These are phyloP conservation scores for Mycena epipterygia DNA, from an alignment of 768 basidiomycete genomes.

Conservation along the genomic window DNA sequence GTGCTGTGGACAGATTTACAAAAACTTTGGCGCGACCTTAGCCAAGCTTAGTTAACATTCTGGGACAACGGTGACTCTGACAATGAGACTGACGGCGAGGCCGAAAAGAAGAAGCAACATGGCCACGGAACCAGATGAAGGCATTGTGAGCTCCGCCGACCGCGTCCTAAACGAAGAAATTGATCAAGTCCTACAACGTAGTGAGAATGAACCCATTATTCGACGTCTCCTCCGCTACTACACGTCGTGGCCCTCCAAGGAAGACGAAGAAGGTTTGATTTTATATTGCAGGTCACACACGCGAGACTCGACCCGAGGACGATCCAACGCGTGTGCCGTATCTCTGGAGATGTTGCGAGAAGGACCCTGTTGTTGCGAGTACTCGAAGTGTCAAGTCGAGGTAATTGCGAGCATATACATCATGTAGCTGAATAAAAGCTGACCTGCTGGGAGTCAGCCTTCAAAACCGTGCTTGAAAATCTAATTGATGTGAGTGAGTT, in stretches of 20 bases:
- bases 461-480: too few relatives aligned
- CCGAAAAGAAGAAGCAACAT: slow-evolving; percentile 43
- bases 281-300: too few relatives aligned
- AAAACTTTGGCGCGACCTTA: slow-evolving; percentile 68
- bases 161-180: slow-evolving; percentile 9
- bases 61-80: slow-evolving; percentile 64
- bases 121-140: slow-evolving; percentile 72
- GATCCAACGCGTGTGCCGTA: too few relatives aligned
- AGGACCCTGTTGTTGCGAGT: too few relatives aligned
- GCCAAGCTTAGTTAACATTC: slow-evolving; percentile 63
- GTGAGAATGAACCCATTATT: slow-evolving; percentile 79
- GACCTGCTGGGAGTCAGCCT: too few relatives aligned
- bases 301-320: too few relatives aligned
- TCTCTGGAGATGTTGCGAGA: too few relatives aligned
- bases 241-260: slow-evolving; percentile 81
- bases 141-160: slow-evolving; percentile 82
- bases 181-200: slow-evolving; percentile 46
- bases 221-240: slow-evolving; percentile 77
- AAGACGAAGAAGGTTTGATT: slow-evolving; percentile 63
- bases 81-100: slow-evolving; percentile 42
- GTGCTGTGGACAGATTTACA: slow-evolving; percentile 69
- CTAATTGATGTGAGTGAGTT: too few relatives aligned
- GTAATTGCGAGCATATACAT: too few relatives aligned
- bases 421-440: too few relatives aligned
- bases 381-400: too few relatives aligned